A percentile compares a stretch with the other conserved stretches of the same genome.
Evolutionary conservation across 805 yeast species (phyloP).

Genomic region (Suhomyces canberraensis): DNA sequence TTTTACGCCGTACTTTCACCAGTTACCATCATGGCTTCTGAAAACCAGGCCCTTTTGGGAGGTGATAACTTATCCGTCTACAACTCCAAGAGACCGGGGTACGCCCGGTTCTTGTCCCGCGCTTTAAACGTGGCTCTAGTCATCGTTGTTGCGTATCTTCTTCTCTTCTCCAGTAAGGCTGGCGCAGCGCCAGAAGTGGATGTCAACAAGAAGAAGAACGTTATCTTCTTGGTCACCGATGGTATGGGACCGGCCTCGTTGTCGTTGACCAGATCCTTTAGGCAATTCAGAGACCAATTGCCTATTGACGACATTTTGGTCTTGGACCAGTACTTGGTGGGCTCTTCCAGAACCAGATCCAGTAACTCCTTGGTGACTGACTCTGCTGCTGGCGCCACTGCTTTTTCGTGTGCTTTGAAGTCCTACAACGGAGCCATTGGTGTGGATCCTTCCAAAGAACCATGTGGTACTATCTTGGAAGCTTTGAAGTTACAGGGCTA

Average conservation of each 20-base stretch:
- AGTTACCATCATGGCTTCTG: slow-evolving; percentile 6
- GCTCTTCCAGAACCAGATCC: slow-evolving; percentile 82
- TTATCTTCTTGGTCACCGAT: slow-evolving; percentile 86
- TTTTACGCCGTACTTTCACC: too few species aligned
- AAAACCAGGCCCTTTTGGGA: slow-evolving; percentile 12
- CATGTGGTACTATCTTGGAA: slow-evolving; percentile 87
- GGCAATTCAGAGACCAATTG: slow-evolving; percentile 57
- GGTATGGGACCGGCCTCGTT: slow-evolving; percentile 95
- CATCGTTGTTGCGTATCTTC: slow-evolving; percentile 4
- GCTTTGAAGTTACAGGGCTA: slow-evolving; percentile 81
- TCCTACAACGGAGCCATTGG: slow-evolving; percentile 90
- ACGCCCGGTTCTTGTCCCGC: slow-evolving; percentile 2
- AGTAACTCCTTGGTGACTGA: slow-evolving; percentile 78
- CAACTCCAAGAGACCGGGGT: slow-evolving; percentile 8
- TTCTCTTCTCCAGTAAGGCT: slow-evolving; percentile 2
- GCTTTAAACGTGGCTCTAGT: slow-evolving; percentile 1
- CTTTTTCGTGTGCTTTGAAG: slow-evolving; percentile 81
- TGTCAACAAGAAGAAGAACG: slow-evolving; percentile 52
- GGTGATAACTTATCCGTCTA: slow-evolving; percentile 5
- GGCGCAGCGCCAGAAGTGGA: slow-evolving; percentile 5
- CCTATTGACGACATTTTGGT: slow-evolving; percentile 53
- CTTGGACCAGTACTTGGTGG: slow-evolving; percentile 70
- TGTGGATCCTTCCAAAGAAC: slow-evolving; percentile 62
- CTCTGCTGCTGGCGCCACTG: slow-evolving; percentile 97
- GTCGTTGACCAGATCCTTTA: slow-evolving; percentile 73